Percentiles rank a stretch among this genome's conserved stretches.
Conservation (phyloP, 345 rosid genomes). For the Trapa incisa region DNA sequence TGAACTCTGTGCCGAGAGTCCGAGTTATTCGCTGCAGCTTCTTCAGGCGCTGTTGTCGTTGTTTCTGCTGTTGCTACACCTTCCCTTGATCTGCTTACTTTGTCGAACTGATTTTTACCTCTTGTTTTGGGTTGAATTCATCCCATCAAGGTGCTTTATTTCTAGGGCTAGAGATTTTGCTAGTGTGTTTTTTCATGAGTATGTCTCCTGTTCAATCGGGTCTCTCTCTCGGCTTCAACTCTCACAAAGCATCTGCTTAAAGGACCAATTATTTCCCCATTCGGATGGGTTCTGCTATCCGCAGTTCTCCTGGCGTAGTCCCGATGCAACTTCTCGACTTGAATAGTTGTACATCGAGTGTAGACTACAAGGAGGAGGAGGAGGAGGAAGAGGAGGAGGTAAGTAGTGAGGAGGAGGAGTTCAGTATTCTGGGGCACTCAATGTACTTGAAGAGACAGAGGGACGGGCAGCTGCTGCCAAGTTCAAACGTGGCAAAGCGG, state of each 20-base stretch:
- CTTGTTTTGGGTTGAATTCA: no score
- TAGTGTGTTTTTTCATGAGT: constrained; percentile 33
- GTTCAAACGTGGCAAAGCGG: constrained; percentile 31
- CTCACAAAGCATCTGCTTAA: constrained; percentile 25
- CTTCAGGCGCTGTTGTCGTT: constrained; percentile 33
- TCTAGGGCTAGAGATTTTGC: not conserved
- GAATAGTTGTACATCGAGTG: constrained; percentile 18
- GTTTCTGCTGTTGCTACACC: constrained; percentile 45
- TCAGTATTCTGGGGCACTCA: constrained; percentile 64
- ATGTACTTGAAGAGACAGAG: constrained; percentile 64
- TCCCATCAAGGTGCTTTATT: no score
- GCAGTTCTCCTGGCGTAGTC: constrained; percentile 20
- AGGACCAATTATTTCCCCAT: constrained; percentile 28
- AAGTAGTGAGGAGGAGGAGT: constrained; percentile 40
- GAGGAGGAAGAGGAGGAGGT: not conserved
- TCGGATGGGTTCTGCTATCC: constrained; percentile 25
- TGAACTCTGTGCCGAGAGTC: constrained; percentile 3
- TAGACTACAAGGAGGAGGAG: constrained; percentile 10
- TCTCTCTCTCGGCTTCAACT: constrained; percentile 40
- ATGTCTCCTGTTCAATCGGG: constrained; percentile 40
- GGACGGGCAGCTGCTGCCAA: constrained; percentile 29
- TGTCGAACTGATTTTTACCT: not conserved
- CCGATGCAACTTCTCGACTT: constrained; percentile 50
- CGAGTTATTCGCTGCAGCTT: constrained; percentile 24
- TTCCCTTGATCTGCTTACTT: constrained; percentile 13